Evolutionary conservation across 805 yeast genomes (phyloP).

Genomic region (Saturnispora quitensis): DNA sequence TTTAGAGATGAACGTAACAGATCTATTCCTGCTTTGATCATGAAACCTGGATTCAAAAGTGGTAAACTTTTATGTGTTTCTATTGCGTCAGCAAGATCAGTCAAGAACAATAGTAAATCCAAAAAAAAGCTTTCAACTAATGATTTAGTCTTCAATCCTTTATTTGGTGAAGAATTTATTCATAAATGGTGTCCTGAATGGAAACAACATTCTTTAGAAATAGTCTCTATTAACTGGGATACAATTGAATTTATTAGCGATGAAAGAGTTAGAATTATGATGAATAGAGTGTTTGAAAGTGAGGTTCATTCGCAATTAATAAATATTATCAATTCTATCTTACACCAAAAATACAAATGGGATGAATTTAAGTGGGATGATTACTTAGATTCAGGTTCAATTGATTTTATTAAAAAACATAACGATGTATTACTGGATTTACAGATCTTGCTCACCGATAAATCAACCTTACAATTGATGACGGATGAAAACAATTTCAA

Average conservation of each 20-base stretch:
- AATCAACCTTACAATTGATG: slow-evolving; percentile 13
- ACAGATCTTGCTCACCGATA: slow-evolving; percentile 22
- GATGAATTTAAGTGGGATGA: slow-evolving; percentile 35
- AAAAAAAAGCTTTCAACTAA: slow-evolving; percentile 8
- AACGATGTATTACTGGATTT: slow-evolving; percentile 21
- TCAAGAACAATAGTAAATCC: neutral
- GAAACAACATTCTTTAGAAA: slow-evolving; percentile 7
- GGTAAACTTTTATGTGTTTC: slow-evolving; percentile 6
- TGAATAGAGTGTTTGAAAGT: slow-evolving; percentile 3
- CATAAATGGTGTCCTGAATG: slow-evolving; percentile 30
- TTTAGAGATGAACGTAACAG: slow-evolving; percentile 40
- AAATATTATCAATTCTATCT: neutral
- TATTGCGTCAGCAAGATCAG: neutral
- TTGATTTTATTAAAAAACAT: slow-evolving; percentile 32
- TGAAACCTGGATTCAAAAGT: slow-evolving; percentile 24
- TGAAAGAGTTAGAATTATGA: slow-evolving; percentile 24
- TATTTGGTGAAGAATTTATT: slow-evolving; percentile 26
- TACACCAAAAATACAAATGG: slow-evolving; percentile 29
- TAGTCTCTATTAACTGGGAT: slow-evolving; percentile 25
- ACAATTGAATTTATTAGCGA: slow-evolving; percentile 37
- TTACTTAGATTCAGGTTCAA: slow-evolving; percentile 28
- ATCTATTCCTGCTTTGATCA: slow-evolving; percentile 45
- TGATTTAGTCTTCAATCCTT: slow-evolving; percentile 18
- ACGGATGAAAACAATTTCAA: slow-evolving; percentile 13
- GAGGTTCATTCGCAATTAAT: neutral